Evolutionary conservation across 73 alveolate genomes (phyloP).

Genomic region (Paramecium sonneborni): DNA sequence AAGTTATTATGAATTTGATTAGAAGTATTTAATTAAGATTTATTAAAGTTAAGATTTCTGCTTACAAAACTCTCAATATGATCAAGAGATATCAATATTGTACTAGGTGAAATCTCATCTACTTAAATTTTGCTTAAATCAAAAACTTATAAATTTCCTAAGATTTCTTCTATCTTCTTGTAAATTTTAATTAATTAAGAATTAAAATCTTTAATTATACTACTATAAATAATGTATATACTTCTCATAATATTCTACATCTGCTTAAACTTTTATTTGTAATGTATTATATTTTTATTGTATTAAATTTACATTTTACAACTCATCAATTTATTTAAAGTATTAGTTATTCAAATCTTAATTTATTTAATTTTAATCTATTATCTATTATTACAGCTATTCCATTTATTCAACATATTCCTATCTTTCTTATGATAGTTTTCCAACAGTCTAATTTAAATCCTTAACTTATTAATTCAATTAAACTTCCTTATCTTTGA

Average conservation of each 20-base stretch:
- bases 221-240: background rate
- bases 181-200: background rate
- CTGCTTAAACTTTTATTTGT: background rate
- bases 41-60: background rate
- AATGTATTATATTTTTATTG: background rate
- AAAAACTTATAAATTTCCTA: background rate
- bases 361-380: background rate
- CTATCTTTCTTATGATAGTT: background rate
- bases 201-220: background rate
- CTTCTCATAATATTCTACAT: conserved; percentile 6
- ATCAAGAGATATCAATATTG: background rate
- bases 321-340: background rate
- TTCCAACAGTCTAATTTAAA: background rate
- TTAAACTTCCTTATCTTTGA: background rate
- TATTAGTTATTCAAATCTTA: background rate
- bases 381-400: background rate
- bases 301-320: background rate
- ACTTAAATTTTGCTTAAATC: background rate
- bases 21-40: background rate
- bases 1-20: background rate
- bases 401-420: background rate
- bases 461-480: background rate
- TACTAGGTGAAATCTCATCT: background rate
- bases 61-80: background rate
- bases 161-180: background rate